Base-by-base conservation (phyloP, 306 rosid species). In the Cucumis cinereus region DNA sequence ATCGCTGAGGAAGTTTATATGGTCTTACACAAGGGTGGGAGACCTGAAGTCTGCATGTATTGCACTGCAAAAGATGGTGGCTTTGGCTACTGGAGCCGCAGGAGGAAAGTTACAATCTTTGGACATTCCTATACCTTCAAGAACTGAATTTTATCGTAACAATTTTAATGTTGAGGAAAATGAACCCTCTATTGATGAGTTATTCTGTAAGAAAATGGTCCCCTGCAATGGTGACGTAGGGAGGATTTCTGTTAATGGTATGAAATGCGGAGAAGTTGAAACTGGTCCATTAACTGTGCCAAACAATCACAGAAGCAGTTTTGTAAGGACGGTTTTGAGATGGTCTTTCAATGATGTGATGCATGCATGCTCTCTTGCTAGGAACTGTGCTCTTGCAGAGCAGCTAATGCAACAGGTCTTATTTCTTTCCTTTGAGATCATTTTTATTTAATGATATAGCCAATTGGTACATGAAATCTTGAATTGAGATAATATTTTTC, bases 121-220 rank as follows among this genome's bases (percentile, higher is more conserved):
- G 75, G 96, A 88, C 85, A 88, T 90, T 75, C 98, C 96, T 54
- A 69, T 90, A 68, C 98, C 93, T 78, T 81, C 82, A 81, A 88
- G 79, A 24, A 50, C 78, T 35, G 84, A 84, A 77, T 54, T 23
- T 14, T 22, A 81, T 68, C 72, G 76, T 74, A 35, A 76, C 40
- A 77, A 84, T 35, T 77, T 83, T 79, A 79, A 82, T 79, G 58
- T 84, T 71, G 55, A 82, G 73, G 83, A 80, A 55, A 79, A 81
- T 30, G 75, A 57, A 72, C 81, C 80, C 33, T 83, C 45, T 53
- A 70, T 23, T 77, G 80, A 87, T 77, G 74, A 76, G 56, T 5
- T 73, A 38, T 22, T 12, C 74, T 61, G 52, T 36, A 61, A 69
- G 68, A 55, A 71, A 64, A 71, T 76, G 57, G 87, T 77, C 23